Evolutionary conservation across 2,329 filamentous ascomycete genomes (phyloP).

Genomic region (Neofusicoccum sp.): DNA sequence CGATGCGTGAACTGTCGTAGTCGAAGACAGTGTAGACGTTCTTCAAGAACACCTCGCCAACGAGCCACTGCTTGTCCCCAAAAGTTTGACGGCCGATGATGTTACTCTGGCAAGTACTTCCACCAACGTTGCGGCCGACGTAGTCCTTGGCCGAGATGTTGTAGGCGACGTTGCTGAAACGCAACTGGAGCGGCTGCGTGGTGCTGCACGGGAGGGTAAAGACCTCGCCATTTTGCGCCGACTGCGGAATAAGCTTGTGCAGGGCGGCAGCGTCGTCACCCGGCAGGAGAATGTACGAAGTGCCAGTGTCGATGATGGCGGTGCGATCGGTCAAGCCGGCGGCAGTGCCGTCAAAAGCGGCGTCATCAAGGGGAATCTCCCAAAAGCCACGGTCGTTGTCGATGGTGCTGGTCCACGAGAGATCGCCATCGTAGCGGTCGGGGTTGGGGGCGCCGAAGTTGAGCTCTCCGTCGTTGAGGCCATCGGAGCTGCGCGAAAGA

Average conservation of each 20-base stretch:
- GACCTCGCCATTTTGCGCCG: constrained; percentile 56
- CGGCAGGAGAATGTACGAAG: constrained; percentile 75
- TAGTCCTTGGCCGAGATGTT: constrained; percentile 70
- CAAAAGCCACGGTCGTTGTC: constrained; percentile 59
- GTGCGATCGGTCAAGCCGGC: constrained; percentile 47
- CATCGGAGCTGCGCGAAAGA: constrained; percentile 65
- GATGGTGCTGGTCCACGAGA: constrained; percentile 63
- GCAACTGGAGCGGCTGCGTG: constrained; percentile 58
- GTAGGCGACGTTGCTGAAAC: constrained; percentile 67
- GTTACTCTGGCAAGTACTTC: constrained; percentile 60
- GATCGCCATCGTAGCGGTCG: constrained; percentile 64
- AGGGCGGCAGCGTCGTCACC: constrained; percentile 63
- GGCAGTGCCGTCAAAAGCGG: constrained; percentile 59
- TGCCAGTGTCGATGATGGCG: constrained; percentile 82
- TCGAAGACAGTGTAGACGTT: constrained; percentile 89
- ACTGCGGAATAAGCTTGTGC: constrained; percentile 63
- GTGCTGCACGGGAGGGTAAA: constrained; percentile 74
- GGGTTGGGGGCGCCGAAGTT: constrained; percentile 71
- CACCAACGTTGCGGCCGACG: constrained; percentile 49
- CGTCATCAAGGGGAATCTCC: constrained; percentile 69
- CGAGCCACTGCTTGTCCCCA: constrained; percentile 64
- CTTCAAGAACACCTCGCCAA: constrained; percentile 83
- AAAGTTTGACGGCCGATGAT: constrained; percentile 72
- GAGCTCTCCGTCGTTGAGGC: constrained; percentile 68
- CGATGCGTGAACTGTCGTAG: constrained; percentile 64